Conservation (phyloP, 345 rosid species). For the Raphanus raphanistrum region DNA sequence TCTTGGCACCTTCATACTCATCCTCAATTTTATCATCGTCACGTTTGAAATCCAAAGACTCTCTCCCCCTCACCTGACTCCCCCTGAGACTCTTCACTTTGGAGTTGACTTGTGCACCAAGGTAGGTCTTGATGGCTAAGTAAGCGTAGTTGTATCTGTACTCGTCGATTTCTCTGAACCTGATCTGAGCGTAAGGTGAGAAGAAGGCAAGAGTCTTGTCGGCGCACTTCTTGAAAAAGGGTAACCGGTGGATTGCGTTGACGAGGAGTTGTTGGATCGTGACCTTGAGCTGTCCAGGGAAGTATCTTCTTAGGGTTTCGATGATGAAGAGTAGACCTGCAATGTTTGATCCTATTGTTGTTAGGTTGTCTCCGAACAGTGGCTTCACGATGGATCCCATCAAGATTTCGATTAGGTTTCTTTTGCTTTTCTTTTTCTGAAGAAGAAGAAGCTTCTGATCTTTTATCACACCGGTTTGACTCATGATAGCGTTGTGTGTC, state of each 20-base stretch:
- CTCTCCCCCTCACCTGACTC: slow-evolving; percentile 5
- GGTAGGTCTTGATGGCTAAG: slow-evolving; percentile 51
- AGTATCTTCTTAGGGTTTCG: slow-evolving; percentile 42
- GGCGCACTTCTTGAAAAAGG: slow-evolving; percentile 34
- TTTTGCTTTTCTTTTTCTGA: background rate
- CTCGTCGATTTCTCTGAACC: slow-evolving; percentile 48
- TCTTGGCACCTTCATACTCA: slow-evolving; percentile 25
- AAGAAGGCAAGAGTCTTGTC: slow-evolving; percentile 37
- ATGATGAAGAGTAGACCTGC: slow-evolving; percentile 47
- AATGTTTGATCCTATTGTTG: slow-evolving; percentile 25
- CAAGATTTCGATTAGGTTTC: background rate
- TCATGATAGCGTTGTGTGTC: background rate
- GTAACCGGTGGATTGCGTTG: slow-evolving; percentile 19
- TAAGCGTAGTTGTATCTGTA: slow-evolving; percentile 49
- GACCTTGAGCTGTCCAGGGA: slow-evolving; percentile 9
- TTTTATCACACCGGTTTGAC: background rate
- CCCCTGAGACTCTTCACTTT: slow-evolving; percentile 27
- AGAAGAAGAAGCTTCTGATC: background rate
- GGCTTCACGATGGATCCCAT: slow-evolving; percentile 26
- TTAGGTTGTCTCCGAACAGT: slow-evolving; percentile 4
- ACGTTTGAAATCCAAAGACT: slow-evolving; percentile 16
- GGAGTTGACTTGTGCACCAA: slow-evolving; percentile 36
- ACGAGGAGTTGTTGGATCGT: slow-evolving; percentile 16
- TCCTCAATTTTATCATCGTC: slow-evolving; percentile 16
- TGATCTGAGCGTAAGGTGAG: slow-evolving; percentile 54